These are phyloP conservation scores for Pestalotiopsis sp. DNA, from an alignment of 2,329 filamentous ascomycete species.

Conservation along the genomic window DNA sequence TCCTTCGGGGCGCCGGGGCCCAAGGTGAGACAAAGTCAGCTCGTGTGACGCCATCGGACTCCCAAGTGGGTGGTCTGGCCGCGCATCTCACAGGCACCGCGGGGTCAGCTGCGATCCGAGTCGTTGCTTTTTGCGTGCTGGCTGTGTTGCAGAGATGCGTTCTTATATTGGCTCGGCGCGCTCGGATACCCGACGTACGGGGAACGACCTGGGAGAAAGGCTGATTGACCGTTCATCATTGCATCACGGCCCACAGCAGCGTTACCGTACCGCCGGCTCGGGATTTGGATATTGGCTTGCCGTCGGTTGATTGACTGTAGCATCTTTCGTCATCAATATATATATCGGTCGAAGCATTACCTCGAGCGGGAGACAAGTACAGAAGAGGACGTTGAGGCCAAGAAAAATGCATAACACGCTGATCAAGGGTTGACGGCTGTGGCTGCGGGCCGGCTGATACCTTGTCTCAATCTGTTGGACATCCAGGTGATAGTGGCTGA, in stretches of 20 bases:
- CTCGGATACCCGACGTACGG: neutral
- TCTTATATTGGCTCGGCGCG: neutral
- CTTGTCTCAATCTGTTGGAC: neutral
- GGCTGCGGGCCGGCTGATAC: neutral
- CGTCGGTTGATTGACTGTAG: neutral
- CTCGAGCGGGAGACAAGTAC: neutral
- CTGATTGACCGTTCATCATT: neutral
- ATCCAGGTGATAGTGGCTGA: neutral
- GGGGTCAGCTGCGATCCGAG: neutral
- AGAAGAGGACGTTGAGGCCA: neutral
- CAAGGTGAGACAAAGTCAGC: neutral
- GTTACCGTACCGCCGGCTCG: neutral
- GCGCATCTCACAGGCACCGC: neutral
- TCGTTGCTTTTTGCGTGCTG: neutral
- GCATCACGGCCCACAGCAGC: neutral
- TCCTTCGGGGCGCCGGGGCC: neutral
- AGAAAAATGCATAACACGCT: neutral
- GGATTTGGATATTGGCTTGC: neutral
- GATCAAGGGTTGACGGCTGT: neutral
- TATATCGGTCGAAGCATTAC: too few species aligned
- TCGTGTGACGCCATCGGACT: neutral
- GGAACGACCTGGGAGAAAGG: neutral
- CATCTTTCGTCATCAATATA: too few species aligned
- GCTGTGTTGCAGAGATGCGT: neutral
- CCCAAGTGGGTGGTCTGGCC: neutral